Evolutionary conservation across 805 yeast genomes (phyloP), one percentile per base, ranked within the genome.

Genomic region (Saccharomycopsis sp.): DNA sequence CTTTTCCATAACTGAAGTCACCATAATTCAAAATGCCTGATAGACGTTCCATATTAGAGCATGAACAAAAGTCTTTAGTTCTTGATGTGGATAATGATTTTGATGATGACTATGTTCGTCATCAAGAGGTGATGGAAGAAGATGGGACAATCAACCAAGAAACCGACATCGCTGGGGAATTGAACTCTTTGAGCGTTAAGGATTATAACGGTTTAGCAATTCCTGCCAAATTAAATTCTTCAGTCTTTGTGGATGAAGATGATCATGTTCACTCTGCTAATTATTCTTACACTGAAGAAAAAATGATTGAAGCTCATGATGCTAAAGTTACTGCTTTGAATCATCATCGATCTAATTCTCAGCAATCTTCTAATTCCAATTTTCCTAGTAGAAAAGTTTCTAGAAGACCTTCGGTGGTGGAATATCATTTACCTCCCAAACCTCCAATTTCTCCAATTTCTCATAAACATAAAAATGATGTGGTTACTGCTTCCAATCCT

Each of bases 201-300:
- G 6, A 23, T 8, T 23, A 23, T 6, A 23, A 8, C 26, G 10
- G 26, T 6, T 23, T 8, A 23, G 10, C 26, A 23, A 23, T 23
- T 23, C 17, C 19, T 31, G 6, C 18, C 21, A 31, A 6, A 30
- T 6, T n/a, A 30, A 6, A 8, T 12, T 27, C 39, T 19, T 32
- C 5, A 19, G 21, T 32, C 26, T 21, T 26, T 12, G 38, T 44
- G 13, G 47, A 43, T 28, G 47, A 46, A 14, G 34, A 19, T 25
- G 45, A 43, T 31, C 47, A 43, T 30, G 21, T 36, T 18, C 14
- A 25, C 9, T 64, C 72, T 18, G 70, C 83, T 6, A 79, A 78
- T 53, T 79, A 66, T 51, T 74, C 84, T 1, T 66, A 77, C 37
- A 70, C 74, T 4, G 86, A 81, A 50, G 88, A 80, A 48, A 67